Percentiles rank a stretch among this genome's conserved stretches.
phyloP scores from a whole-genome alignment of 2,329 filamentous ascomycete genomes.

The Hypoxylon sp. region DNA sequence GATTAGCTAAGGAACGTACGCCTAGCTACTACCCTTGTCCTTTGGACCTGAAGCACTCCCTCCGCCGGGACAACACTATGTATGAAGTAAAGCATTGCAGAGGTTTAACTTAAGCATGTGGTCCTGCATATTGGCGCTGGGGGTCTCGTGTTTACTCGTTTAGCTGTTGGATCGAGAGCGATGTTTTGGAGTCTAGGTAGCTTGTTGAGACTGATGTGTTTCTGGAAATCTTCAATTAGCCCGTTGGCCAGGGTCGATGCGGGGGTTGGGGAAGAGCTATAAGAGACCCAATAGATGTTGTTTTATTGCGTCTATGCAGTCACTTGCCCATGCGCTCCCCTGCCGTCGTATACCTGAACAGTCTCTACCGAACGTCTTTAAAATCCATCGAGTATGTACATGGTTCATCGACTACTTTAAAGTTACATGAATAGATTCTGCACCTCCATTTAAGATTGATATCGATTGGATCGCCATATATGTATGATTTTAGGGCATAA shows the following conservation, averaged over 20 bases:
- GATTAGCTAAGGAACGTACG: conserved; percentile 21
- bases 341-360: conserved; percentile 5
- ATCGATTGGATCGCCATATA: not conserved
- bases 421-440: not conserved
- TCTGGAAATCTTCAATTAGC: conserved; percentile 12
- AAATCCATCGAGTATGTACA: not conserved
- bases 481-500: not conserved
- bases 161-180: conserved; percentile 9
- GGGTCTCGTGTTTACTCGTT: not conserved
- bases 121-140: not conserved
- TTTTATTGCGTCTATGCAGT: not conserved
- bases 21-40: conserved; percentile 75
- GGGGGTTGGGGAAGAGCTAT: conserved; percentile 19
- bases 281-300: conserved; percentile 32
- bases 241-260: conserved; percentile 17
- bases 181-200: conserved; percentile 18
- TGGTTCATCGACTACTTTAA: not conserved
- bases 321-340: not conserved
- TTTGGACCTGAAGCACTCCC: conserved; percentile 75
- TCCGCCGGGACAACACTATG: conserved; percentile 51
- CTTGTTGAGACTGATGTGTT: conserved; percentile 15
- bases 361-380: not conserved
- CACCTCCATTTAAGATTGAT: not conserved
- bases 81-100: conserved; percentile 5
- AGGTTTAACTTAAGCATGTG: conserved; percentile 12